Evolutionary conservation across 305 asterid species (phyloP), one percentile per base, ranked within the genome.

Genomic region (Rubia tinctorum): DNA sequence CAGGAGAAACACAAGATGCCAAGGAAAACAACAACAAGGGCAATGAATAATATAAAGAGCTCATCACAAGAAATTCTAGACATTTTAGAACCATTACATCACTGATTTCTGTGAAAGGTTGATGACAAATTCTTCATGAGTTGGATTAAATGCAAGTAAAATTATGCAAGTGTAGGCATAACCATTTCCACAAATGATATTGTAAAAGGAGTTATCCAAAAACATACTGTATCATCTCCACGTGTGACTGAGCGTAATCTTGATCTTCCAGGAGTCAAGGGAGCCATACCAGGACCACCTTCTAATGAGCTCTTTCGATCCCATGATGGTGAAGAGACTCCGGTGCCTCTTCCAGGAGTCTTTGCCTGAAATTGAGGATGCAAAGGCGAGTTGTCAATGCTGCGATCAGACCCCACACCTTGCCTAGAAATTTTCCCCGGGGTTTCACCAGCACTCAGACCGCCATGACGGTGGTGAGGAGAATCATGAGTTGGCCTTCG

Each of bases 231-330:
- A 69, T 87, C 92, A 82, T 89, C 92, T 78, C 90, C 97, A 81
- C 86, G 82, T 7, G 92, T 79, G 42, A 85, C 88, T 37, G 97
- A 86, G 85, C 90, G 88, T 86, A 93, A 80, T 66, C 98, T 92
- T 58, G 96, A 91, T 72, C 98, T 88, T 73, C 96, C 97, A 22
- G 96, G 98, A 75, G 98, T 93, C 59, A 87, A 84, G 74, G 96
- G 93, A 43, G 90, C 91, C 66, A 83, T 75, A 44, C 90, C 84
- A 14, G 81, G 92, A 80, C 78, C 79, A 60, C 91, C 91, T 61
- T 91, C 98, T 58, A 87, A 78, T 11, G 86, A 68, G 78, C 80
- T 81, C 77, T 83, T 92, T 84, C 89, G 88, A 71, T 92, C 98
- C 97, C 95, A 89, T 8, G 96, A 83, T 59, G 98, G 98, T 73